Conservation (phyloP, 106 monocot genomes). For the Posidonia australis region DNA sequence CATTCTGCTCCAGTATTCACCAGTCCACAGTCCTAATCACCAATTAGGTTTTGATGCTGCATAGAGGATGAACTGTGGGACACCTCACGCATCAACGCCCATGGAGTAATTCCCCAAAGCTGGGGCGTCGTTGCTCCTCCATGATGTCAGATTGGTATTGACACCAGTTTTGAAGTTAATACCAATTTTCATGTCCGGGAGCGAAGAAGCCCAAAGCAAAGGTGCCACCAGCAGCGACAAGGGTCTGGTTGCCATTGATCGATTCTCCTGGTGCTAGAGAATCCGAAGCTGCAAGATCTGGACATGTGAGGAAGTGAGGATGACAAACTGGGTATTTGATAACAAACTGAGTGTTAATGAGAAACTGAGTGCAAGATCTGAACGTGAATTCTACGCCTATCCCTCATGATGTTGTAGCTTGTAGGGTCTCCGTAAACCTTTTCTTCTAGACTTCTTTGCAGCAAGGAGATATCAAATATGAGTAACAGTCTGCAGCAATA, state of each 20-base stretch:
- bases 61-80: constrained; percentile 5
- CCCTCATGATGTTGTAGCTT: no score
- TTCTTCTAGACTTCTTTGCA: no score
- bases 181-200: not conserved
- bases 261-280: not conserved
- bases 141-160: constrained; percentile 1
- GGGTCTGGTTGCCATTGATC: not conserved
- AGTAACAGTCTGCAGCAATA: no score
- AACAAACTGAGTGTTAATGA: no score
- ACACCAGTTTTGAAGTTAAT: not conserved
- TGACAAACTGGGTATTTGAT: no score
- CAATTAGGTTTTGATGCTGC: not conserved
- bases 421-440: no score
- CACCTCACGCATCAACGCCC: not conserved
- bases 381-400: no score
- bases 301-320: not conserved
- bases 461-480: no score
- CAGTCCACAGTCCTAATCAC: constrained; percentile 11
- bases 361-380: no score
- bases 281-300: not conserved
- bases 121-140: constrained; percentile 5
- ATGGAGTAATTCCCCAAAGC: not conserved
- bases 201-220: not conserved
- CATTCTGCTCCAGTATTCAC: not conserved
- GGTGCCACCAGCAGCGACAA: not conserved